These are phyloP conservation scores for Clarkia xantiana DNA, from an alignment of 345 rosid species.

Conservation along the genomic window DNA sequence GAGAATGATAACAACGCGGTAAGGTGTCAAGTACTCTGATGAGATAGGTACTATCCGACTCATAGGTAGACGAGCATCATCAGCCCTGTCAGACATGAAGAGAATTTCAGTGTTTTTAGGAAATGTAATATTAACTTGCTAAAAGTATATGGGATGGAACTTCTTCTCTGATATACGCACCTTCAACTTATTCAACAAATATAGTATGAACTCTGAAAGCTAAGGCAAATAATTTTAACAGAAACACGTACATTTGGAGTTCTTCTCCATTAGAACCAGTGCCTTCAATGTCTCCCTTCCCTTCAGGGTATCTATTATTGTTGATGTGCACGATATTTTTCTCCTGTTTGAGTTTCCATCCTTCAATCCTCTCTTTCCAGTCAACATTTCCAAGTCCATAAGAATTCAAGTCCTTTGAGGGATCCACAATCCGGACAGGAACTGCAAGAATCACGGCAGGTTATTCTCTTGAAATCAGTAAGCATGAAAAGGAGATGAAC, in stretches of 20 bases:
- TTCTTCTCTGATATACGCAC: not conserved
- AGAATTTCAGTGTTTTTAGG: slow-evolving; percentile 9
- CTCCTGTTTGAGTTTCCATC: slow-evolving; percentile 99
- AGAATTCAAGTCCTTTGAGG: slow-evolving; percentile 92
- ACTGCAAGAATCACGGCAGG: slow-evolving; percentile 23
- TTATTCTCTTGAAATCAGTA: slow-evolving; percentile 8
- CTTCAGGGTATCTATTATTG: slow-evolving; percentile 57
- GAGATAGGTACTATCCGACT: slow-evolving; percentile 81
- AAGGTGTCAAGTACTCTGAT: slow-evolving; percentile 71
- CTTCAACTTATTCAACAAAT: not conserved
- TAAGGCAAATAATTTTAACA: not conserved
- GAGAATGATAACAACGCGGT: slow-evolving; percentile 69
- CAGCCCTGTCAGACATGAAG: slow-evolving; percentile 52
- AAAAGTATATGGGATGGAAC: not conserved
- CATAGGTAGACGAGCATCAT: slow-evolving; percentile 86
- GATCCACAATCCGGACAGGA: slow-evolving; percentile 96
- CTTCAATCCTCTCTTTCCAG: slow-evolving; percentile 99
- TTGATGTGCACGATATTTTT: slow-evolving; percentile 51
- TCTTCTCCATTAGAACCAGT: slow-evolving; percentile 98
- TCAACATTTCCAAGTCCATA: slow-evolving; percentile 96
- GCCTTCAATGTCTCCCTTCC: slow-evolving; percentile 92
- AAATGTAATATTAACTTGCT: slow-evolving; percentile 3
- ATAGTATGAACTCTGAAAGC: not conserved
- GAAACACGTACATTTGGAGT: slow-evolving; percentile 68
- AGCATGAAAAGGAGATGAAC: slow-evolving; percentile 4